Evolutionary conservation across 352 stramenopile species (phyloP).

Genomic region (Pythium rhizo-oryzae): DNA sequence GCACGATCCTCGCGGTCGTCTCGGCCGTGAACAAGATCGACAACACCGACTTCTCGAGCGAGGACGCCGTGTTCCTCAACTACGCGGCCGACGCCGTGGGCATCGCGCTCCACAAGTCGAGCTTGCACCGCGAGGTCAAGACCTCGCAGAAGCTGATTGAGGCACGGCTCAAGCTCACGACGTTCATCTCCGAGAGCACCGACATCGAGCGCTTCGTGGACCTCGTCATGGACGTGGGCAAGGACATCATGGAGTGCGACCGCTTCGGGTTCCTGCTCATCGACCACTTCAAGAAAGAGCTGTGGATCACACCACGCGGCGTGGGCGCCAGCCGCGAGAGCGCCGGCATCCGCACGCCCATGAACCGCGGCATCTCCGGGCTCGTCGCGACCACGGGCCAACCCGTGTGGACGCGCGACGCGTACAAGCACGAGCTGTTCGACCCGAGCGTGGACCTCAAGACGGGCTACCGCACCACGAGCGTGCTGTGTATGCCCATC

Average conservation of each 20-base stretch:
- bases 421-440: constrained; percentile 76
- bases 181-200: constrained; percentile 59
- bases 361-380: constrained; percentile 69
- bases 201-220: constrained; percentile 70
- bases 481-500: constrained; percentile 72
- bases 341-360: constrained; percentile 54
- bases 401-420: constrained; percentile 59
- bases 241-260: constrained; percentile 76
- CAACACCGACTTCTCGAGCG: constrained; percentile 60
- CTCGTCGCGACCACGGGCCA: constrained; percentile 67
- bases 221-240: constrained; percentile 73
- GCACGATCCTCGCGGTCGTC: constrained; percentile 60
- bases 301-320: constrained; percentile 70
- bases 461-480: constrained; percentile 79
- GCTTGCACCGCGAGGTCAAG: constrained; percentile 62
- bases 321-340: constrained; percentile 34
- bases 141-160: constrained; percentile 78
- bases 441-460: constrained; percentile 68
- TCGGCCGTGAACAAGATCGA: constrained; percentile 80
- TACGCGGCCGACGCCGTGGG: constrained; percentile 71
- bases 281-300: constrained; percentile 77
- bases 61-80: constrained; percentile 74
- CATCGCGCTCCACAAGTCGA: constrained; percentile 71
- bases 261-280: constrained; percentile 72
- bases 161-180: constrained; percentile 61